Evolutionary conservation across 306 rosid species (phyloP), one percentile per base, ranked within the genome.

Genomic region (Castanopsis chinensis): DNA sequence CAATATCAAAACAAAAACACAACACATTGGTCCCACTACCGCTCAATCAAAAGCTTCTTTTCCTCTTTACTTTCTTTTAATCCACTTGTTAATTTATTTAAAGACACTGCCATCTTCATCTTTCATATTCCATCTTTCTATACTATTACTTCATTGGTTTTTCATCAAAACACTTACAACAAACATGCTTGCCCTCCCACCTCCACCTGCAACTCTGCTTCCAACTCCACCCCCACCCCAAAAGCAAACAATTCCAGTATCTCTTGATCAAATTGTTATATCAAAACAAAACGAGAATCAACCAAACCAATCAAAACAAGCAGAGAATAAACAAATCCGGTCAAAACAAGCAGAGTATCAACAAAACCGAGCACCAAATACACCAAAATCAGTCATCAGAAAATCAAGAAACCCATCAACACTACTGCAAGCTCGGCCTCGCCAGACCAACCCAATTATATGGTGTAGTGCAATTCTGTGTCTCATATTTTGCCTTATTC

Each of bases 391-490:
- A 1, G 68, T 35, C 43, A 78, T 80, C 57, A 82, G 75, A 54
- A 88, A 64, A 56, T 23, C 73, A 77, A 78, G 58, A 5, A 84
- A 85, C 52, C 84, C 87, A 55, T 75, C 82, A 52, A 82, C 74
- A 37, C 85, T 92, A 2, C 41, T 81, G 4, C 85, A 76, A 37
- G 85, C 89, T 37, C 78, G 33, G 54, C 85, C 77, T 65, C 91
- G 81, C 69, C 88, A 80, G 41, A 93, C 98, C 5, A 96, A 93
- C 82, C 97, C 97, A 4, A 20, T 89, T 5, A 69, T 90, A 80
- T 96, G 99, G 99, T 93, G 84, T 64, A 80, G 85, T 75, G 94
- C 98, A 13, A 23, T 86, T 14, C 41, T 89, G 18, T 93, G 99
- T 81, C 86, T 96, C 69, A 58, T 91, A 49, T 96, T 96, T 65